Percentiles rank a stretch among this genome's conserved stretches.
phyloP scores from a whole-genome alignment of 2,329 filamentous ascomycete species.

The Aspergillus awamori region DNA sequence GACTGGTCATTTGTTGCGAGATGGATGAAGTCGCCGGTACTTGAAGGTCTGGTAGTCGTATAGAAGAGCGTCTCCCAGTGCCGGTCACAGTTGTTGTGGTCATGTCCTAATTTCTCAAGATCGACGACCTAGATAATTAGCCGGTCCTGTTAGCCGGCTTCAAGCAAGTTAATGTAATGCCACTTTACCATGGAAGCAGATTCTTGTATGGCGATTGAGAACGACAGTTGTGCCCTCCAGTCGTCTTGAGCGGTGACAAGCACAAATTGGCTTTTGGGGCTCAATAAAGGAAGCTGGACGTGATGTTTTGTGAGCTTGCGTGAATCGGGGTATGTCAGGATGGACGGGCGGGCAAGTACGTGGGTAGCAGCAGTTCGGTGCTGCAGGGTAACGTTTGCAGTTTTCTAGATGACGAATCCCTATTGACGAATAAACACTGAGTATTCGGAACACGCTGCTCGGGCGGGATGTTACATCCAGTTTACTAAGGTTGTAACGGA shows the following conservation, averaged over 20 bases:
- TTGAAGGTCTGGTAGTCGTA: conserved; percentile 40
- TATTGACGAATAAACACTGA: neutral
- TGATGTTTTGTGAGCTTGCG: neutral
- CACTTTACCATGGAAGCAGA: neutral
- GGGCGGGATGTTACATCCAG: neutral
- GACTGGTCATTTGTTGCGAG: conserved; percentile 37
- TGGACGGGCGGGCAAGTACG: neutral
- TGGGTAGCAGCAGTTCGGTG: neutral
- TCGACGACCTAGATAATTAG: neutral
- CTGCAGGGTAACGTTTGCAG: neutral
- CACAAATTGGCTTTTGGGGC: neutral
- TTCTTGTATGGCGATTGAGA: neutral
- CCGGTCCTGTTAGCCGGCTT: neutral
- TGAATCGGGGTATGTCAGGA: neutral
- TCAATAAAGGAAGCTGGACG: neutral
- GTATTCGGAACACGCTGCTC: neutral
- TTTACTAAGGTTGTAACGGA: neutral
- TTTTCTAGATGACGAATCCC: conserved; percentile 7
- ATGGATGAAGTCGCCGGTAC: conserved; percentile 31
- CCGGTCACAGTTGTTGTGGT: conserved; percentile 45
- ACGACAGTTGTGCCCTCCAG: neutral
- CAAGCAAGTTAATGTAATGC: neutral
- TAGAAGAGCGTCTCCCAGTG: conserved; percentile 43
- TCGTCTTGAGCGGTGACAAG: neutral
- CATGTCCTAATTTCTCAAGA: conserved; percentile 31